Evolutionary conservation across 805 yeast genomes (phyloP), one percentile per base, ranked within the genome.

Genomic region (Candida xiaguanensis): DNA sequence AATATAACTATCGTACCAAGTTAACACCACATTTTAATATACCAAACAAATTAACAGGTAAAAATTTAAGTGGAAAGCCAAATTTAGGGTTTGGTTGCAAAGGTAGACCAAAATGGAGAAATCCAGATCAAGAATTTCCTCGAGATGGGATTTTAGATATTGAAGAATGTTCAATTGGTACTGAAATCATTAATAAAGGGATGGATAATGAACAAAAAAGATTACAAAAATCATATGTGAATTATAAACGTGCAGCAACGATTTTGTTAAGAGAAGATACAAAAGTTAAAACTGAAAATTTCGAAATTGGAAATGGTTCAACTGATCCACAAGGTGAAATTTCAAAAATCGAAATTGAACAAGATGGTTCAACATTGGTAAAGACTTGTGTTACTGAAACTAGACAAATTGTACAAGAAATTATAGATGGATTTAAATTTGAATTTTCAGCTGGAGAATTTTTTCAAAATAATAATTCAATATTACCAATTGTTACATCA

Each of bases 391-490:
- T 82, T 11, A 87, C 95, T 0, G 75, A 85, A 42, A 63, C 85
- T 23, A 80, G 90, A 57, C 85, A 82, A 43, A 78, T 86, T 37
- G 93, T 91, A 39, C 78, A 78, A 7, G 97, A 90, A 55, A 76
- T 75, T 50, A 75, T 85, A 31, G 74, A 77, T 43, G 95, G 91
- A 2, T 78, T 73, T 59, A 75, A 80, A 36, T 93, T 93, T 61
- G 82, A 85, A 53, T 93, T 87, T 60, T 81, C 89, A 23, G 97
- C 97, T 0, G 95, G 96, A 40, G 96, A 90, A 59, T 93, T 93
- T 57, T 93, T 93, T 72, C 99, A 91, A 64, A 91, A 91, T 65
- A 91, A 91, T 64, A 90, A 89, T 60, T 82, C 95, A 15, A 91
- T 93, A 18, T 66, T 93, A 45, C 96, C 97, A 2, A 59, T 69